These are phyloP conservation scores for Ogataea haglerorum DNA, from an alignment of 805 yeast species.

Conservation along the genomic window DNA sequence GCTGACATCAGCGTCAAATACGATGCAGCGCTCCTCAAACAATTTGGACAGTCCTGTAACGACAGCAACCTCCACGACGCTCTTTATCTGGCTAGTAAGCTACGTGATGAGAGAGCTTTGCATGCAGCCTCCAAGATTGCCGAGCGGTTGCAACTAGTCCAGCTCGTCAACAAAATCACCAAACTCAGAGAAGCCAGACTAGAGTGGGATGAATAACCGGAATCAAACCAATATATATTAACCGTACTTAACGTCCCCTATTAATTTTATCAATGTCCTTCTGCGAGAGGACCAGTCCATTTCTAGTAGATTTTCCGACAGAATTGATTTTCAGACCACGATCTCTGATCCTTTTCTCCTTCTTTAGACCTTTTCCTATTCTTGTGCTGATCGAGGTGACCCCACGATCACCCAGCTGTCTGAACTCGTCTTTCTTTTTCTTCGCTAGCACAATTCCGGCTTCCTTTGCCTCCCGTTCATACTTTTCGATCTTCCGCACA, in stretches of 20 bases:
- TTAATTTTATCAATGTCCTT: conserved; percentile 51
- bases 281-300: conserved; percentile 71
- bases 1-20: conserved; percentile 51
- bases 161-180: conserved; percentile 52
- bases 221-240: conserved; percentile 2
- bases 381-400: conserved; percentile 48
- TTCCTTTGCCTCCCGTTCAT: conserved; percentile 76
- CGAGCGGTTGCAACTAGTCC: conserved; percentile 57
- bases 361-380: conserved; percentile 45
- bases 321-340: conserved; percentile 75
- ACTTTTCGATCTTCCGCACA: conserved; percentile 47
- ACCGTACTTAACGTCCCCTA: conserved; percentile 1
- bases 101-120: conserved; percentile 75
- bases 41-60: conserved; percentile 71
- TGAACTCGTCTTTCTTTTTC: conserved; percentile 61
- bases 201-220: conserved; percentile 24
- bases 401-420: conserved; percentile 54
- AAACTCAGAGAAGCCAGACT: conserved; percentile 50
- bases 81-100: conserved; percentile 59
- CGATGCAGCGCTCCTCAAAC: conserved; percentile 74
- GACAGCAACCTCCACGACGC: conserved; percentile 65
- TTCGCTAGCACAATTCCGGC: conserved; percentile 87
- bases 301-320: conserved; percentile 73
- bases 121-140: conserved; percentile 84
- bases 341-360: conserved; percentile 48